Percentiles rank a stretch among this genome's conserved stretches.
These are phyloP conservation scores for Clathrus columnatus DNA, from an alignment of 768 basidiomycete genomes.

Conservation along the genomic window DNA sequence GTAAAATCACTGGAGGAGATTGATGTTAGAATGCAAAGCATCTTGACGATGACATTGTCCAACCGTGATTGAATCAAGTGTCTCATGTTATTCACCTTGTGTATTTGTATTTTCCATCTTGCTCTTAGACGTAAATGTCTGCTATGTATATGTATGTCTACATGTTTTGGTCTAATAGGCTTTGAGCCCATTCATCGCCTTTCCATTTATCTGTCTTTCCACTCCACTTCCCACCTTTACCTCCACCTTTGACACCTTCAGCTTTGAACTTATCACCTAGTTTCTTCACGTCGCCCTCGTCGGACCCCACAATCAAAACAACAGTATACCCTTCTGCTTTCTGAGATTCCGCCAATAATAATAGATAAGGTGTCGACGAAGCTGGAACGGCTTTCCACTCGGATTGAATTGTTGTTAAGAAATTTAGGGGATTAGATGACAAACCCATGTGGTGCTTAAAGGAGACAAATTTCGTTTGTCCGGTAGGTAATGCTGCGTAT, in stretches of 20 bases:
- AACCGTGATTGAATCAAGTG: neutral
- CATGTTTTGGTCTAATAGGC: conserved; percentile 2
- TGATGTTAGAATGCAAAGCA: neutral
- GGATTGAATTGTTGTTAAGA: conserved; percentile 49
- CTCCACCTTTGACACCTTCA: conserved; percentile 65
- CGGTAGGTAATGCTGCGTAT: conserved; percentile 21
- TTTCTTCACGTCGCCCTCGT: conserved; percentile 50
- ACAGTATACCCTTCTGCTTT: conserved; percentile 39
- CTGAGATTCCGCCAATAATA: conserved; percentile 59
- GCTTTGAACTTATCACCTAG: conserved; percentile 48
- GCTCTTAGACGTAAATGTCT: too few relatives aligned
- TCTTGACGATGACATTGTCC: neutral
- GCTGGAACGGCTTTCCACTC: conserved; percentile 24
- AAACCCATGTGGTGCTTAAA: conserved; percentile 34
- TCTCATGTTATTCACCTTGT: neutral
- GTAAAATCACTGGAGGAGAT: neutral
- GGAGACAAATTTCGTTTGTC: conserved; percentile 11
- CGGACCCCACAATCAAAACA: conserved; percentile 52
- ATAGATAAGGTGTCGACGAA: conserved; percentile 28
- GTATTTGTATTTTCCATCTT: neutral
- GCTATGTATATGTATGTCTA: neutral
- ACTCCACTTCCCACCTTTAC: conserved; percentile 69
- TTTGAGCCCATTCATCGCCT: conserved; percentile 1
- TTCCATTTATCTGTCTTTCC: conserved; percentile 67
- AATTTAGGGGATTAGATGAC: conserved; percentile 45